Percentiles rank a stretch among this genome's conserved stretches.
Evolutionary conservation across 805 yeast species (phyloP).

Genomic region (Ogataea nitratoaversa): DNA sequence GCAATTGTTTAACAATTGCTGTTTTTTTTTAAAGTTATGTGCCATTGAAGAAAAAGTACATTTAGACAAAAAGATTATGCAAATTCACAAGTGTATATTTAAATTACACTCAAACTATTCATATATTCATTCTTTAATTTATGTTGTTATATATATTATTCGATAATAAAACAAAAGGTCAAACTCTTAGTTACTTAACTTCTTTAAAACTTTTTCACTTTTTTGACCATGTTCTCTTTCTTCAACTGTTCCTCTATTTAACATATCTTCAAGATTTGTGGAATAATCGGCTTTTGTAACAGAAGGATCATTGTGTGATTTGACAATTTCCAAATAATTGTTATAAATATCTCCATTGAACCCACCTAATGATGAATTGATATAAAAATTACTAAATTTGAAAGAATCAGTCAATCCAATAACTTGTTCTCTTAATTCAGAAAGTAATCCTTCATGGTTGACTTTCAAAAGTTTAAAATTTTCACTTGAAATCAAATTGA

Average conservation of each 20-base stretch:
- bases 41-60: too few species aligned
- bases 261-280: constrained; percentile 31
- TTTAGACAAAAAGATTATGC: too few species aligned
- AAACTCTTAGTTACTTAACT: constrained; percentile 4
- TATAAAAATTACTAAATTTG: constrained; percentile 72
- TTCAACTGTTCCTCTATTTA: constrained; percentile 35
- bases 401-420: constrained; percentile 82
- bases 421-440: constrained; percentile 58
- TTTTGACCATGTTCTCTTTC: constrained; percentile 30
- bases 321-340: constrained; percentile 61
- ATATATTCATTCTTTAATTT: too few species aligned
- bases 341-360: constrained; percentile 81
- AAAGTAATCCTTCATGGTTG: constrained; percentile 43
- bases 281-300: constrained; percentile 60
- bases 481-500: constrained; percentile 48
- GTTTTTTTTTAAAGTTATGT: too few species aligned
- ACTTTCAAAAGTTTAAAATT: constrained; percentile 38
- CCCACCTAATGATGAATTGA: constrained; percentile 78
- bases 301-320: constrained; percentile 44
- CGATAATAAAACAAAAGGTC: too few species aligned
- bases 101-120: too few species aligned
- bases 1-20: too few species aligned
- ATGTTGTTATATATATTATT: too few species aligned
- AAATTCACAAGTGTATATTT: too few species aligned
- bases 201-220: constrained; percentile 20